These are phyloP conservation scores for Baeospora myosura DNA, from an alignment of 1,284 basidiomycete species.

Conservation along the genomic window DNA sequence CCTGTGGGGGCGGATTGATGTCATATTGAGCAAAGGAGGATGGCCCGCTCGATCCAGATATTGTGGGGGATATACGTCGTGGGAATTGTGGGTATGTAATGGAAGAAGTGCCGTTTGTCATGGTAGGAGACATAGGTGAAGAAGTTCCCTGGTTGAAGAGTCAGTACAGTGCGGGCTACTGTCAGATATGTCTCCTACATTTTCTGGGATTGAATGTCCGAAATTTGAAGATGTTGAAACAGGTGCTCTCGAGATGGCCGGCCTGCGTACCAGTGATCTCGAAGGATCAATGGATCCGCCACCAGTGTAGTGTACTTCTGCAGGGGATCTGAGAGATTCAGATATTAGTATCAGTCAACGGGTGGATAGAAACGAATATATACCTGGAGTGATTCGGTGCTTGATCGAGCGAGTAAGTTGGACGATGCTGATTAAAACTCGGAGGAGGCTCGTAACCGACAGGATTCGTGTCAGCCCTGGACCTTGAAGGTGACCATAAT, in stretches of 20 bases:
- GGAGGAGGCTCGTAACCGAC: neutral
- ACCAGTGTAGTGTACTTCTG: constrained; percentile 8
- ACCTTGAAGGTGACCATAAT: constrained; percentile 1
- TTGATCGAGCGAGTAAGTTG: constrained; percentile 30
- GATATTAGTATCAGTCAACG: constrained; percentile 1
- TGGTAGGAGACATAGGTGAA: constrained; percentile 12
- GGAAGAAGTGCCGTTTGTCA: constrained; percentile 23
- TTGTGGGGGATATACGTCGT: constrained; percentile 23
- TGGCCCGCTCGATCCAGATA: constrained; percentile 21
- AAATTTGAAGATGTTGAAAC: constrained; percentile 12
- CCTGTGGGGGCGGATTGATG: constrained; percentile 65
- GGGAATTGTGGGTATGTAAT: constrained; percentile 40
- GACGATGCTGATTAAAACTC: constrained; percentile 21
- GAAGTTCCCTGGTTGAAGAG: neutral
- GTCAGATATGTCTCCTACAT: constrained; percentile 8
- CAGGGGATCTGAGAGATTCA: constrained; percentile 5
- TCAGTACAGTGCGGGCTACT: neutral
- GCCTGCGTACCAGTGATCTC: constrained; percentile 7
- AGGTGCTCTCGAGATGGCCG: constrained; percentile 12
- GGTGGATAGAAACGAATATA: constrained; percentile 7
- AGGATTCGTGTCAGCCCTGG: constrained; percentile 6
- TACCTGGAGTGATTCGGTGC: constrained; percentile 29
- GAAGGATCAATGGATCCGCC: constrained; percentile 1
- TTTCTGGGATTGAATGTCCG: constrained; percentile 16
- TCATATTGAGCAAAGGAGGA: constrained; percentile 22